Conservation (phyloP, 1,284 basidiomycete genomes). For the Chalciporus piperatoides region DNA sequence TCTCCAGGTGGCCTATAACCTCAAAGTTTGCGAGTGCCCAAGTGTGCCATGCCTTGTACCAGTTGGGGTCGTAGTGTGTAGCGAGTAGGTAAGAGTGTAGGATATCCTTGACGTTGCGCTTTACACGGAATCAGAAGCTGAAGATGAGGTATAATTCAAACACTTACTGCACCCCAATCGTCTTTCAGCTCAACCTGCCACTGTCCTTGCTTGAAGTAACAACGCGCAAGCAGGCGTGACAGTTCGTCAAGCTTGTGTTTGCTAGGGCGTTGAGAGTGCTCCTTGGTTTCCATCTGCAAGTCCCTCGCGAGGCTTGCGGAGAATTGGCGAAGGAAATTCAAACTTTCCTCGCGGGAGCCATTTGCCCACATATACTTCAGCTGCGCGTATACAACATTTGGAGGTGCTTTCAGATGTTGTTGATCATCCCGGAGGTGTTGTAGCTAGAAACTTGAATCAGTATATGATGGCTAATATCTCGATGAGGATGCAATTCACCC, state of each 20-base stretch:
- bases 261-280: constrained; percentile 43
- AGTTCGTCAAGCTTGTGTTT: constrained; percentile 73
- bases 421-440: constrained; percentile 45
- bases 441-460: constrained; percentile 23
- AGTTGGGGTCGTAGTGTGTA: constrained; percentile 88
- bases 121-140: constrained; percentile 12
- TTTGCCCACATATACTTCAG: constrained; percentile 97
- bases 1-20: constrained; percentile 83
- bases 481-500: constrained; percentile 37
- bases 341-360: constrained; percentile 74
- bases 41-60: constrained; percentile 99
- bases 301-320: constrained; percentile 75
- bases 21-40: constrained; percentile 98
- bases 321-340: constrained; percentile 87
- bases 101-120: constrained; percentile 81
- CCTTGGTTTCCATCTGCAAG: constrained; percentile 57
- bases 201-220: constrained; percentile 95
- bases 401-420: constrained; percentile 78
- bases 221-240: constrained; percentile 88
- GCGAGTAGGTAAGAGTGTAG: constrained; percentile 84
- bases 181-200: constrained; percentile 87
- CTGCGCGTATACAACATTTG: constrained; percentile 96
- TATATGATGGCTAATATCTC: constrained; percentile 3
- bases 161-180: constrained; percentile 72
- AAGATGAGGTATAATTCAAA: constrained; percentile 3